Evolutionary conservation across 805 yeast genomes (phyloP).

Genomic region (Grigorovia humatica): DNA sequence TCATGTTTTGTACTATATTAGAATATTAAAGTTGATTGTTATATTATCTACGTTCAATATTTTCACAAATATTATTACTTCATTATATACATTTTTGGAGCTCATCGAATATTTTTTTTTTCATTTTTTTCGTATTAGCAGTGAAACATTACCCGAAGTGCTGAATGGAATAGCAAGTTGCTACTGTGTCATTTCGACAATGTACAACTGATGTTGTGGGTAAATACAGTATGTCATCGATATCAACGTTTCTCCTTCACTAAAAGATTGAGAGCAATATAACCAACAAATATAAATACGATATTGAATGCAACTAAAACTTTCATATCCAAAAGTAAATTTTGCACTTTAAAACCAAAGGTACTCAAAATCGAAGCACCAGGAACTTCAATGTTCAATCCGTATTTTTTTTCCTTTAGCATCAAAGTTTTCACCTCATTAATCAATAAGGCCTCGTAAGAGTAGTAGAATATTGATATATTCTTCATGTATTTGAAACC

Average conservation of each 20-base stretch:
- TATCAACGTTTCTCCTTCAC: slow-evolving; percentile 47
- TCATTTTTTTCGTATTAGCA: background rate
- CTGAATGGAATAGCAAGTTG: background rate
- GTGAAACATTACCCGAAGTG: background rate
- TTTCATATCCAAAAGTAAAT: slow-evolving; percentile 55
- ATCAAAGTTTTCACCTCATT: slow-evolving; percentile 86
- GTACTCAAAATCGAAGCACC: slow-evolving; percentile 95
- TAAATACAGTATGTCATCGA: background rate
- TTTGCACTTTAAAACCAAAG: slow-evolving; percentile 83
- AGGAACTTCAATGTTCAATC: slow-evolving; percentile 89
- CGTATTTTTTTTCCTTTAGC: slow-evolving; percentile 80
- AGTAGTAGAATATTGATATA: slow-evolving; percentile 87
- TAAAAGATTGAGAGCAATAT: slow-evolving; percentile 56
- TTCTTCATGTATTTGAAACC: slow-evolving; percentile 68
- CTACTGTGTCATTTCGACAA: too few species aligned
- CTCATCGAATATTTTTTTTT: slow-evolving; percentile 2
- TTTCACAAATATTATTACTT: background rate
- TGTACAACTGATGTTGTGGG: too few species aligned
- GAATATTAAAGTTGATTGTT: background rate
- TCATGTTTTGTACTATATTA: background rate
- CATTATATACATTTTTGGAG: background rate
- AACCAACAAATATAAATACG: slow-evolving; percentile 58
- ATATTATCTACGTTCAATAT: background rate
- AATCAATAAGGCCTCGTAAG: slow-evolving; percentile 84
- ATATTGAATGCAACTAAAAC: slow-evolving; percentile 49